Conservation (phyloP, 257 asterid species). For the Solanum chiquidenum region DNA sequence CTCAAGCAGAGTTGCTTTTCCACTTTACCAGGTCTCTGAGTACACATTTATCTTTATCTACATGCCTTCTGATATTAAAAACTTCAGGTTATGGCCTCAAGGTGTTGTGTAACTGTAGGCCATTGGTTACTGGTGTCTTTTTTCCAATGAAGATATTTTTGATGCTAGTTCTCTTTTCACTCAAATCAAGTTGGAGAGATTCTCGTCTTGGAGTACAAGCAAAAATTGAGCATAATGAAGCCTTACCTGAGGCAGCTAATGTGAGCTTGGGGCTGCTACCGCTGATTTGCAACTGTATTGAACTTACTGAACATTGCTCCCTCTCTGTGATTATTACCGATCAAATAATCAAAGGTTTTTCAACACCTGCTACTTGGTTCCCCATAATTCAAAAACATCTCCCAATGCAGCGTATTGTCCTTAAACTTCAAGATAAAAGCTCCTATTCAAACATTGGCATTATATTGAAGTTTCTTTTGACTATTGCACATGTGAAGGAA, state of each 20-base stretch:
- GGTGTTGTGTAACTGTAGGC: constrained; percentile 39
- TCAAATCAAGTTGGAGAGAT: constrained; percentile 22
- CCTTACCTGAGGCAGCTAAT: constrained; percentile 45
- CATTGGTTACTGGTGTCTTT: constrained; percentile 26
- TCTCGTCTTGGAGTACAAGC: constrained; percentile 4
- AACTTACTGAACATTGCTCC: constrained; percentile 41
- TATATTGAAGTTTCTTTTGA: constrained; percentile 67
- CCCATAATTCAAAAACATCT: constrained; percentile 68
- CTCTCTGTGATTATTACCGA: constrained; percentile 60
- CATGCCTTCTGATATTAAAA: constrained; percentile 40
- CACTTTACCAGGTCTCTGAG: constrained; percentile 40
- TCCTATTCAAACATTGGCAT: constrained; percentile 25
- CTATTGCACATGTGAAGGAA: constrained; percentile 56
- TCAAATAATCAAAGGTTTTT: constrained; percentile 54
- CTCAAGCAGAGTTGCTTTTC: constrained; percentile 72
- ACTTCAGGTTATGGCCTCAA: constrained; percentile 68
- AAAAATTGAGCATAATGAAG: constrained; percentile 22
- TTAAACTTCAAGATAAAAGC: constrained; percentile 48
- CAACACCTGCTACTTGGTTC: constrained; percentile 63
- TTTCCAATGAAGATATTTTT: constrained; percentile 39
- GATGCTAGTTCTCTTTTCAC: constrained; percentile 52
- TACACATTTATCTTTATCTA: constrained; percentile 20
- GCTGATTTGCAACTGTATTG: constrained; percentile 59
- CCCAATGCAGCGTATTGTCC: constrained; percentile 51
- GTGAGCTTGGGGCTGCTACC: constrained; percentile 63